Conservation (phyloP, 1,284 basidiomycete genomes). For the Microbotryum intermedium region DNA sequence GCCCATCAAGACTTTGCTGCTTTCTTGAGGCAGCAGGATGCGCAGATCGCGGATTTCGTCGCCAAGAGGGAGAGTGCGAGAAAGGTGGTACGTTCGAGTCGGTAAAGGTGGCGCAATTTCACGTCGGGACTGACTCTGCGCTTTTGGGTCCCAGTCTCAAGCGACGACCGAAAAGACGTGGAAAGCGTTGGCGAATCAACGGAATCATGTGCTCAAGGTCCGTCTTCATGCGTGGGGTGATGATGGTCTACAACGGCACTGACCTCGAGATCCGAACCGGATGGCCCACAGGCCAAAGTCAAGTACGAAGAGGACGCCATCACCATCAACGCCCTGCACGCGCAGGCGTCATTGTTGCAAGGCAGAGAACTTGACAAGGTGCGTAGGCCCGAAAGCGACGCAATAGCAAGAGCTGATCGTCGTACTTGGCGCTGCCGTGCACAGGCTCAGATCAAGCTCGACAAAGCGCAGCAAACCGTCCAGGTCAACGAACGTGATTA, state of each 20-base stretch:
- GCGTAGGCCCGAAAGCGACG: slow-evolving; percentile 35
- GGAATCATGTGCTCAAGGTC: slow-evolving; percentile 66
- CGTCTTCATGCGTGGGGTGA: no score
- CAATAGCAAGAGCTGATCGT: background rate
- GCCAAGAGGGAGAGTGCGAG: slow-evolving; percentile 64
- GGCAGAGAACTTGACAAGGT: slow-evolving; percentile 91
- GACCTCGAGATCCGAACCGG: no score
- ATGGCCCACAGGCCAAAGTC: slow-evolving; percentile 59
- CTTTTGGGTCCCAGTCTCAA: slow-evolving; percentile 46
- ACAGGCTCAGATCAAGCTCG: slow-evolving; percentile 55
- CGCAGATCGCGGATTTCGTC: slow-evolving; percentile 51
- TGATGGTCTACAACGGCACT: no score
- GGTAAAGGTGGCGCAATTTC: no score
- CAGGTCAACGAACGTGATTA: slow-evolving; percentile 85
- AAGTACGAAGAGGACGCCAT: slow-evolving; percentile 92
- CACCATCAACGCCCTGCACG: slow-evolving; percentile 90
- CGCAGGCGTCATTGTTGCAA: slow-evolving; percentile 84
- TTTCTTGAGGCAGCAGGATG: slow-evolving; percentile 59
- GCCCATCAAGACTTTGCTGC: slow-evolving; percentile 45
- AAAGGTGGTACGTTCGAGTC: slow-evolving; percentile 44
- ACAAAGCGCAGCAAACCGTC: slow-evolving; percentile 81
- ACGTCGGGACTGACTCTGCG: no score
- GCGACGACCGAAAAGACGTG: slow-evolving; percentile 72
- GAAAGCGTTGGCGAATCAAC: slow-evolving; percentile 75
- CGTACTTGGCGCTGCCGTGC: accelerated